A percentile compares a stretch with the other conserved stretches of the same genome.
These are phyloP conservation scores for Kockiozyma suomiensis DNA, from an alignment of 805 yeast species.

Conservation along the genomic window DNA sequence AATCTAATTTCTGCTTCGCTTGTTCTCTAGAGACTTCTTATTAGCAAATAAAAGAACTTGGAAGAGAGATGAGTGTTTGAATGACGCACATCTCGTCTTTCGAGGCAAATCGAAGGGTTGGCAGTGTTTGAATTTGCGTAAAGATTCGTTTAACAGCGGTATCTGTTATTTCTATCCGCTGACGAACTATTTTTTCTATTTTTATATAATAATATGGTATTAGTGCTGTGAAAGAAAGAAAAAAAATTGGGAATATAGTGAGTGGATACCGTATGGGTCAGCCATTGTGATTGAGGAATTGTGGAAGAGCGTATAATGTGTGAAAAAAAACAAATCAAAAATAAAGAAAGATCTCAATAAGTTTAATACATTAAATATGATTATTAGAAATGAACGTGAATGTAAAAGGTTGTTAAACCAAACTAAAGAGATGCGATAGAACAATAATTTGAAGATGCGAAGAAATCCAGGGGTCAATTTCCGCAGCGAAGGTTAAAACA, in stretches of 20 bases:
- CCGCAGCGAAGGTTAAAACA: too few species aligned
- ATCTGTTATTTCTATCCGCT: conserved; percentile 22
- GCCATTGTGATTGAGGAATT: conserved; percentile 6
- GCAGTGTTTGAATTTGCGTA: conserved; percentile 16
- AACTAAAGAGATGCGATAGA: too few species aligned
- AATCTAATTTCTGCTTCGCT: conserved; percentile 7
- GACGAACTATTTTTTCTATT: conserved; percentile 13
- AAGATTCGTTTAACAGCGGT: conserved; percentile 10
- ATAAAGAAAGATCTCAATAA: too few species aligned
- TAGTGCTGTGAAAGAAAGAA: background rate
- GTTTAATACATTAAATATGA: too few species aligned
- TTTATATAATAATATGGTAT: background rate
- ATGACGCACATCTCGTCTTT: conserved; percentile 11
- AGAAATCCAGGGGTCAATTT: too few species aligned
- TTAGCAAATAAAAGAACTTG: background rate
- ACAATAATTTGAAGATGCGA: too few species aligned
- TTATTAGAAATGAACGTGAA: too few species aligned
- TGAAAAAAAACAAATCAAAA: too few species aligned
- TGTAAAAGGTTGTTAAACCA: too few species aligned
- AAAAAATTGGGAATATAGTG: background rate
- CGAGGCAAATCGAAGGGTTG: conserved; percentile 4
- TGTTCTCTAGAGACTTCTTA: background rate
- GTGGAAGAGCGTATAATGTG: too few species aligned
- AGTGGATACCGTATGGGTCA: conserved; percentile 5
- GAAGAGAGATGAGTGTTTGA: background rate